phyloP scores from a whole-genome alignment of 805 yeast genomes.

The Cyberlindnera mississippiensis region DNA sequence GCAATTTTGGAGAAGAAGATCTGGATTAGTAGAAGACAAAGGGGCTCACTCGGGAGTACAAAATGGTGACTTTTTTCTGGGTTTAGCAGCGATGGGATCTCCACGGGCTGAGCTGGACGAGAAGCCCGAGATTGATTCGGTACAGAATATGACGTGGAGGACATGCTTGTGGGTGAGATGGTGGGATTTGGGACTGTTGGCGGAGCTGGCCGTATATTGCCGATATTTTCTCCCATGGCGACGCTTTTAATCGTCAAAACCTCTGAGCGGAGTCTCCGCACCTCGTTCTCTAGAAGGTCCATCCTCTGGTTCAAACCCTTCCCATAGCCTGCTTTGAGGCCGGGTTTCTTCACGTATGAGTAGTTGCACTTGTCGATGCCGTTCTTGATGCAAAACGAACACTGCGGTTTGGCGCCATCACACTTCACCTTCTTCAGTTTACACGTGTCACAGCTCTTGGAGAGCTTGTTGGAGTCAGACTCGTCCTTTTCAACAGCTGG shows the following conservation, averaged over 20 bases:
- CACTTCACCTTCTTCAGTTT: conserved; percentile 24
- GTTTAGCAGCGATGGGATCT: conserved; percentile 20
- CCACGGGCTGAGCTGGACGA: conserved; percentile 6
- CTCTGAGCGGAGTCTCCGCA: conserved; percentile 11
- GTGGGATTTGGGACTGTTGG: background rate
- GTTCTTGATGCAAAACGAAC: conserved; percentile 20
- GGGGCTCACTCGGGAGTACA: conserved; percentile 16
- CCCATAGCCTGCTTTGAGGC: conserved; percentile 25
- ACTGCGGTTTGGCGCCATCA: conserved; percentile 20
- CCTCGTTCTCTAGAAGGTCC: conserved; percentile 18
- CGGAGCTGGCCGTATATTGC: background rate
- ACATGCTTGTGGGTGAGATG: conserved; percentile 1
- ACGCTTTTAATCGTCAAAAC: background rate
- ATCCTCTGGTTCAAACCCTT: conserved; percentile 21
- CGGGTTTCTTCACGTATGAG: conserved; percentile 23
- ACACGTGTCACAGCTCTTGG: conserved; percentile 23
- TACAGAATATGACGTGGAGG: background rate
- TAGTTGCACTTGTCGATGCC: conserved; percentile 12
- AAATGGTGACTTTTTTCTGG: conserved; percentile 7
- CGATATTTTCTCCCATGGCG: background rate
- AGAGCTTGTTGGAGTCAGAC: conserved; percentile 10
- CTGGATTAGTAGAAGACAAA: conserved; percentile 17
- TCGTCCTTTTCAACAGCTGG: conserved; percentile 1
- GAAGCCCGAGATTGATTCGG: too few relatives aligned
- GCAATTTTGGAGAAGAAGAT: conserved; percentile 18